These are phyloP conservation scores for Ustilago hordei DNA, from an alignment of 1,284 basidiomycete genomes.

Conservation along the genomic window DNA sequence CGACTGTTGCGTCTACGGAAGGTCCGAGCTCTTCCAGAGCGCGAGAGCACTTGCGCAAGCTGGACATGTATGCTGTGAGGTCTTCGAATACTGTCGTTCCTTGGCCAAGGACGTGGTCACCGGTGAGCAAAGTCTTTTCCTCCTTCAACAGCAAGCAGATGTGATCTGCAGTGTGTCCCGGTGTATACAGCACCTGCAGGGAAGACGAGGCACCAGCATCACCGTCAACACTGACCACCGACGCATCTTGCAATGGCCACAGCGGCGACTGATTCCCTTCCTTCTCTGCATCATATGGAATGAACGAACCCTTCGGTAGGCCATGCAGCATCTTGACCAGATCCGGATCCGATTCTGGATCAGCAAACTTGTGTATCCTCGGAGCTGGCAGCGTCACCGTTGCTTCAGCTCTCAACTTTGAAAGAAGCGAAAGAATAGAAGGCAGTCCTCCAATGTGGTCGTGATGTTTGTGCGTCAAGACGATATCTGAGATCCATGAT, in stretches of 20 bases:
- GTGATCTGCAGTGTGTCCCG: constrained; percentile 91
- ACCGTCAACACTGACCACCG: constrained; percentile 22
- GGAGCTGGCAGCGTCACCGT: constrained; percentile 66
- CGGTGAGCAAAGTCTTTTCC: constrained; percentile 79
- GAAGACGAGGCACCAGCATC: constrained; percentile 27
- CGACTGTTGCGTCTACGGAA: constrained; percentile 26
- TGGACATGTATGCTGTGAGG: constrained; percentile 78
- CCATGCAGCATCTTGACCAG: constrained; percentile 86
- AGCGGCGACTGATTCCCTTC: constrained; percentile 19
- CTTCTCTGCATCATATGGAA: constrained; percentile 66
- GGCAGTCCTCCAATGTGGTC: constrained; percentile 87
- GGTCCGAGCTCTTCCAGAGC: constrained; percentile 64
- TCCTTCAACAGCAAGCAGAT: constrained; percentile 73
- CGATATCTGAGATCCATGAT: constrained; percentile 74
- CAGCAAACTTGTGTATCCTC: constrained; percentile 71
- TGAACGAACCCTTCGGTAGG: constrained; percentile 86
- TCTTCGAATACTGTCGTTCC: constrained; percentile 92
- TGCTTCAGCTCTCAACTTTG: constrained; percentile 66
- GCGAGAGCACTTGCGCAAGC: constrained; percentile 77
- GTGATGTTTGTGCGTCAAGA: constrained; percentile 89
- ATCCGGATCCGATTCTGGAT: constrained; percentile 72
- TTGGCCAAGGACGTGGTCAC: constrained; percentile 89
- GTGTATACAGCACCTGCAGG: constrained; percentile 80
- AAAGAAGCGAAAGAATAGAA: constrained; percentile 78
- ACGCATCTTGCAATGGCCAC: constrained; percentile 46